Evolutionary conservation across 768 basidiomycete species (phyloP), one percentile per base, ranked within the genome.

Genomic region (Pleurotus platypus): DNA sequence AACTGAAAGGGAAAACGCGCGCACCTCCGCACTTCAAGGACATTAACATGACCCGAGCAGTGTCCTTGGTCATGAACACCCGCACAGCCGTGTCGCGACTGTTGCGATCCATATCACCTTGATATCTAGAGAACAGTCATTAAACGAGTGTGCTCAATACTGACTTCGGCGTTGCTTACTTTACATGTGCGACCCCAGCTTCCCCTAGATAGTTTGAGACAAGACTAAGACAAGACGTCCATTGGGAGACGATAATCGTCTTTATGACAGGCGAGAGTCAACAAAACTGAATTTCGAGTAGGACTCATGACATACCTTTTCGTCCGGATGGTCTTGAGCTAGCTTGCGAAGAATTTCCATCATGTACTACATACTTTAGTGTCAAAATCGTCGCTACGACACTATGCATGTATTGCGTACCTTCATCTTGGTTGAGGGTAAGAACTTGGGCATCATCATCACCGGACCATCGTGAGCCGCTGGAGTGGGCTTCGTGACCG

Each of bases 361-460:
- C 82, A 84, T 84, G 49, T 69, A 73, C 81, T 84, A 57, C 35
- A 24, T 42, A 49, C 20, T 20, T 43, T 49, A 2, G 53, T 3
- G 46, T 55, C 22, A 59, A 38, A 15, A 37, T 11, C 30, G 30
- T 2, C 30, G 30, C 11, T 35, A 35, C 30, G 9, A 9, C 30
- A 3, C 8, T 35, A 35, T 30, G n/a, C 35, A 24, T 46, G 22
- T 3, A 12, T 11, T n/a, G 42, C 26, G 42, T 58, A 84, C 84
- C 73, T 85, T 84, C 86, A 89, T 87, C 76, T 90, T 90, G 2
- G 85, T 87, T 4, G 86, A 87, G 0, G 86, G 85, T 38, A 86
- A 63, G 68, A 88, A 86, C 30, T 75, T 71, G 13, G 83, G 75
- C 72, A 84, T 75, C 11, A 75, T 59, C 61, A 77, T 75, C 57